These are phyloP conservation scores for Monosporascus sp. DNA, from an alignment of 2,329 filamentous ascomycete genomes.

Conservation along the genomic window DNA sequence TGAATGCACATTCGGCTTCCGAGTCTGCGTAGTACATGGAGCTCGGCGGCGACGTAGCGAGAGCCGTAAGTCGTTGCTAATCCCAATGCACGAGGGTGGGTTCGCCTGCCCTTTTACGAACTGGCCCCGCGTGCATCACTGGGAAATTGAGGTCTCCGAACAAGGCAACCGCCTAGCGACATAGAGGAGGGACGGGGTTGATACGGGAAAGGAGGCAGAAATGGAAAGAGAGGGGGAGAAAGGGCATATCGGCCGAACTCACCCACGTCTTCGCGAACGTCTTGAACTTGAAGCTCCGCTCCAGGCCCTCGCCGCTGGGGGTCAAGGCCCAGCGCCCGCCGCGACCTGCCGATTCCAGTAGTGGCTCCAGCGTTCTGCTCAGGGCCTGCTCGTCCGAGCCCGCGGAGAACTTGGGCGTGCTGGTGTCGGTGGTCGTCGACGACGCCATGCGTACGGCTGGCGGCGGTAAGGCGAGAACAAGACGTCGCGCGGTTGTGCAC, in stretches of 20 bases:
- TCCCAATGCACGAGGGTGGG: too few species aligned
- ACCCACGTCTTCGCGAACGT: constrained; percentile 63
- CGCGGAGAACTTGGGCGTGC: constrained; percentile 34
- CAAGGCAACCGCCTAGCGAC: too few species aligned
- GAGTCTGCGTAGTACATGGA: too few species aligned
- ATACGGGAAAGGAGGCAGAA: not conserved
- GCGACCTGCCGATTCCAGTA: constrained; percentile 23
- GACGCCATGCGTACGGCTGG: not conserved
- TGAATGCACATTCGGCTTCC: too few species aligned
- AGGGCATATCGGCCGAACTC: constrained; percentile 19
- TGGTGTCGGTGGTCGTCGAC: constrained; percentile 1
- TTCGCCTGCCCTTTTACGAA: too few species aligned
- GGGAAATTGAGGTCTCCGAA: too few species aligned
- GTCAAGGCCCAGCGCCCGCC: constrained; percentile 46
- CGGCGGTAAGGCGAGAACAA: not conserved
- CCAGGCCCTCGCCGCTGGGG: constrained; percentile 47
- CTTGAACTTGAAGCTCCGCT: constrained; percentile 59
- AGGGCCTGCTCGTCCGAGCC: constrained; percentile 38
- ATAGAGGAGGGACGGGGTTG: not conserved
- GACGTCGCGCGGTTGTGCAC: not conserved
- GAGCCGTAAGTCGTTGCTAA: too few species aligned
- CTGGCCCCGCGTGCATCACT: too few species aligned
- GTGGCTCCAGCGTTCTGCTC: constrained; percentile 29
- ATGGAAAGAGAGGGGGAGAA: not conserved
- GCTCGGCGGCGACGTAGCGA: too few species aligned